Base-by-base conservation (phyloP, 2,329 filamentous ascomycete genomes). In the Apiospora rasikravindrae region DNA sequence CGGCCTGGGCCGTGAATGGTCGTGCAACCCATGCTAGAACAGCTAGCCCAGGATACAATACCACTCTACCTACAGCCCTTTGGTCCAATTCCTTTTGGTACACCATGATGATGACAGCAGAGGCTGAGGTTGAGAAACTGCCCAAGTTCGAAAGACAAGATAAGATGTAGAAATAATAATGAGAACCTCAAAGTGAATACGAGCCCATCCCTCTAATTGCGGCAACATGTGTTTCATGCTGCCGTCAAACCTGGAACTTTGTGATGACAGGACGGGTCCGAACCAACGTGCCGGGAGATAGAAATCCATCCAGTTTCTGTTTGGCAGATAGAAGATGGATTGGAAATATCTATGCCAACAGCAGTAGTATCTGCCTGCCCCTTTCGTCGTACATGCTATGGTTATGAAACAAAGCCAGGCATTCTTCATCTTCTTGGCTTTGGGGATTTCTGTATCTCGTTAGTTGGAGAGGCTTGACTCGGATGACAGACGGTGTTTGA, bases 1-100 rank as follows among this genome's bases (percentile, higher is more conserved):
- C 64, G 64, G 64, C 64, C 24, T 67, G 64, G 64, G 42, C 64
- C 64, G 64, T 44, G 37, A 45, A 67, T 45, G 64, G 64, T 45
- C 37, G 37, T 61, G 53, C 33, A 64, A 64, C 57, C 57, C 57
- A 64, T 64, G 57, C 57, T n/a, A 57, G 53, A 37, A 61, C 19
- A 37, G 64, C 64, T 44, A 42, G 64, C 8, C 42, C 42, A 67
- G 14, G 22, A 45, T 44, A 29, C 24, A 47, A 26, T 68, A 44
- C 44, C 19, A 42, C 44, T 16, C 33, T 37, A 37, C 13, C 66
- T 68, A 45, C 19, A 44, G 26, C 29, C 6, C 24, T 16, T 11
- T 16, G 11, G 11, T 45, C 24, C 22, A 22, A 22, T 45, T 16
- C 22, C n/a, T 42, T 44, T 42, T 42, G 40, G 37, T 13, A 67